Evolutionary conservation across 192 early-diverging fungal genomes (phyloP).

Genomic region (Spizellomyces sp.): DNA sequence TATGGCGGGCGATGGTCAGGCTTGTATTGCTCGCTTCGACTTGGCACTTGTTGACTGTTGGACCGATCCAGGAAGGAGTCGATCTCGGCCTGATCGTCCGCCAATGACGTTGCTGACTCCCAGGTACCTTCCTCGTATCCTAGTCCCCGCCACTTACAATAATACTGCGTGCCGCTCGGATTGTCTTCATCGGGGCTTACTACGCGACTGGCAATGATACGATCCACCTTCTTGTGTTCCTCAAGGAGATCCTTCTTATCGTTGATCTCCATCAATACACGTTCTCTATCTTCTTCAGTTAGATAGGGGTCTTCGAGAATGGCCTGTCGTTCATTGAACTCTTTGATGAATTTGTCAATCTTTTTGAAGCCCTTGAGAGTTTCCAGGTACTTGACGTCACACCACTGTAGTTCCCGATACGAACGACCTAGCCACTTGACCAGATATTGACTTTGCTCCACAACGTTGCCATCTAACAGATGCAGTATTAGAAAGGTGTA

Average conservation of each 20-base stretch:
- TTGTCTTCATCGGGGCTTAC: slow-evolving; percentile 36
- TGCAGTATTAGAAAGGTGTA: background rate
- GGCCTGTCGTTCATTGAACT: slow-evolving; percentile 58
- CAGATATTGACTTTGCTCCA: slow-evolving; percentile 65
- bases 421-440: slow-evolving; percentile 95
- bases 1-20: slow-evolving; percentile 72
- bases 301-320: slow-evolving; percentile 67
- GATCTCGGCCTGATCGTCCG: slow-evolving; percentile 79
- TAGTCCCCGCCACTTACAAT: slow-evolving; percentile 90
- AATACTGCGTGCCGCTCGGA: slow-evolving; percentile 73
- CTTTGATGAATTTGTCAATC: slow-evolving; percentile 81
- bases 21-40: slow-evolving; percentile 55
- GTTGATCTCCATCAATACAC: slow-evolving; percentile 81
- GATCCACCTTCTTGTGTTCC: slow-evolving; percentile 86
- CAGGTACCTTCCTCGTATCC: slow-evolving; percentile 90
- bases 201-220: slow-evolving; percentile 75
- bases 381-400: slow-evolving; percentile 64
- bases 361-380: slow-evolving; percentile 85
- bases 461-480: background rate
- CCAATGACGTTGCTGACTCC: slow-evolving; percentile 72
- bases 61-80: slow-evolving; percentile 83
- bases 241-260: slow-evolving; percentile 77
- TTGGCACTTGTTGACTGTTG: slow-evolving; percentile 72
- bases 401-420: slow-evolving; percentile 92
- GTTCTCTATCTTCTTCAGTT: slow-evolving; percentile 88